Base-by-base conservation (phyloP, 2,329 filamentous ascomycete genomes). In the Aspergillus piperis region DNA sequence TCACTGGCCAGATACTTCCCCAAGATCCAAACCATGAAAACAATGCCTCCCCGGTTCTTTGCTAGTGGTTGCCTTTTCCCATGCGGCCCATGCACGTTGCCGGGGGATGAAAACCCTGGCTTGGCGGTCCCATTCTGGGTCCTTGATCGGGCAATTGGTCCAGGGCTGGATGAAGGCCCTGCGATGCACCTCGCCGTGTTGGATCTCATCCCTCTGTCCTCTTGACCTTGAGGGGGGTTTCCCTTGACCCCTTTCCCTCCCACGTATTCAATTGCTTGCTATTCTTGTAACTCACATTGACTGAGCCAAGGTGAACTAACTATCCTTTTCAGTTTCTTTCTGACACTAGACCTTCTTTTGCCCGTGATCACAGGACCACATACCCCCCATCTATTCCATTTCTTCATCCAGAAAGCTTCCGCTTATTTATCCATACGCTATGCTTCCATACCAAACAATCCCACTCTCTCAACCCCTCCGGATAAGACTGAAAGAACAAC, bases 31-130 rank as follows among this genome's bases (percentile, higher is more conserved):
- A 21, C 41, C 41, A 19, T 11, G 32, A 36, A 36, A 44, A 44
- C 41, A 19, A 13, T 8, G 17, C 21, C 41, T 44, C 21, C 41
- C 41, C 19, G 15, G 39, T 17, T 19, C 27, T 42, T 42, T 42
- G 39, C 23, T 23, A 36, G 27, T 54, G 56, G 56, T 53, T 58
- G 56, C 56, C 56, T 58, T 58, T 47, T 25, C 30, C 49, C 41
- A 54, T 58, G 49, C 57, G 57, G 41, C 41, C 50, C 50, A 59
- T 54, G 42, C 49, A 53, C 50, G 50, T 52, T 39, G 30, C 41
- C 36, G 51, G 25, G 41, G 23, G 11, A 36, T 5, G 11, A 52
- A 23, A 44, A 30, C 57, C 44, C 30, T 39, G 47, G 23, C 57
- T 58, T 58, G 57, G 57, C 57, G 38, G 27, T 23, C 21, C 44